These are phyloP conservation scores for Hypomontagnella monticulosa DNA, from an alignment of 495 filamentous ascomycete genomes.

Conservation along the genomic window DNA sequence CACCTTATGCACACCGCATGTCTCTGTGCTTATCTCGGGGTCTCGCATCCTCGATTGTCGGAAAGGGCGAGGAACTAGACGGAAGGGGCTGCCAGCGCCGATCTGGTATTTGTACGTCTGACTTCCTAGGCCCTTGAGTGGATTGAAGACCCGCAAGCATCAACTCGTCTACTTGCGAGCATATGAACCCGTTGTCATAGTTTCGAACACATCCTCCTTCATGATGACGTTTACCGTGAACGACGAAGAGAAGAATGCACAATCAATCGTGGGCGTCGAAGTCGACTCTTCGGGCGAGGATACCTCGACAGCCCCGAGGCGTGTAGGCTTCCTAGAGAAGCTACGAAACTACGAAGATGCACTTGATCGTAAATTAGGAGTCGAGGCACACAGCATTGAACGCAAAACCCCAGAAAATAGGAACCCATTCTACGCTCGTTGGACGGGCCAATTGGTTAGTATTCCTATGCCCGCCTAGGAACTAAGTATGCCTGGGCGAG, in stretches of 20 bases:
- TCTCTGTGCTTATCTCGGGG: conserved; percentile 22
- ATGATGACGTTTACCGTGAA: conserved; percentile 14
- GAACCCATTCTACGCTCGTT: conserved; percentile 47
- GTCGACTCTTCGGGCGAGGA: conserved; percentile 28
- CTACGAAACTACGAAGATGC: conserved; percentile 55
- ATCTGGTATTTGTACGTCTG: conserved; percentile 17
- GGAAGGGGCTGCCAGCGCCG: background rate
- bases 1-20: background rate
- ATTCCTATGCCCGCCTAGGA: conserved; percentile 10
- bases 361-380: conserved; percentile 62
- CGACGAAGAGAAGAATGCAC: conserved; percentile 27
- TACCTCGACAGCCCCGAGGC: background rate
- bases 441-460: conserved; percentile 48
- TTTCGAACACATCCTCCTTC: background rate
- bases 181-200: background rate
- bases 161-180: background rate
- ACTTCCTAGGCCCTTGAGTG: conserved; percentile 2
- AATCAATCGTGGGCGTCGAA: conserved; percentile 2
- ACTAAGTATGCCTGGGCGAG: background rate
- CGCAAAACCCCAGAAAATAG: conserved; percentile 61
- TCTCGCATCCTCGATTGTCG: too few species aligned
- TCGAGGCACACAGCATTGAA: conserved; percentile 63
- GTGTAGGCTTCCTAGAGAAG: conserved; percentile 12
- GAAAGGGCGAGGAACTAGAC: background rate
- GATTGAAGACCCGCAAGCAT: too few species aligned